Evolutionary conservation across 2,329 filamentous ascomycete genomes (phyloP), one percentile per base, ranked within the genome.

Genomic region (Penicillium sp.): DNA sequence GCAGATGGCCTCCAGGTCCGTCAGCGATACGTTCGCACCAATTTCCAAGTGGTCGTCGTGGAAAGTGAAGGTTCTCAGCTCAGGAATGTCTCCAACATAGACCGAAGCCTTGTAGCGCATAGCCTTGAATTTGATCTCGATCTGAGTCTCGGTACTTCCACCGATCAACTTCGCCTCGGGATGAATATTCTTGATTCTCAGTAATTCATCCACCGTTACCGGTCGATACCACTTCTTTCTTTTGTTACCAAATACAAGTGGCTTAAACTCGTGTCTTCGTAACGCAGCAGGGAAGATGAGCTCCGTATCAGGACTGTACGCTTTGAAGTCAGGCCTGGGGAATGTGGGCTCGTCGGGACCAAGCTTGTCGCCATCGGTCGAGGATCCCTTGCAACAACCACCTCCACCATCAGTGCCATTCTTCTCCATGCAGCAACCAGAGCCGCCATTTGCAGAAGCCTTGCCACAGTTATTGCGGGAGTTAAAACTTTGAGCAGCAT

Each of bases 111-210:
- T 88, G 70, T 97, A 97, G 65, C 92, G 84, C 80, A 96, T 85
- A 1, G 88, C 91, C 77, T 97, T 97, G 83, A 99, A 97, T 75
- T 96, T 97, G 77, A 95, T 90, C 75, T 99, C 94, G 56, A 99
- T 97, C 74, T 97, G 94, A 0, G 93, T 97, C 74, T 99, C 94
- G 2, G 92, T 96, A 71, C 92, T 96, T 57, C 94, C 94, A 46
- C 92, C 93, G 57, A 99, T 96, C 57, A 99, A 86, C 74, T 97
- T 99, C 4, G 93, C 91, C 23, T 87, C 86, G 0, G 93, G 93
- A 62, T 91, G 88, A 0, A 84, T 86, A 65, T 82, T 87, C 78
- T 97, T 97, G 76, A 99, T 96, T 69, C 96, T 89, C 14, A 97
- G 82, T 14, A 99, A 79, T 69, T 99, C 92, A 34, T 91, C 81